Base-by-base conservation (phyloP, 805 yeast species). In the Sugiyamaella boreocaroliniensis region DNA sequence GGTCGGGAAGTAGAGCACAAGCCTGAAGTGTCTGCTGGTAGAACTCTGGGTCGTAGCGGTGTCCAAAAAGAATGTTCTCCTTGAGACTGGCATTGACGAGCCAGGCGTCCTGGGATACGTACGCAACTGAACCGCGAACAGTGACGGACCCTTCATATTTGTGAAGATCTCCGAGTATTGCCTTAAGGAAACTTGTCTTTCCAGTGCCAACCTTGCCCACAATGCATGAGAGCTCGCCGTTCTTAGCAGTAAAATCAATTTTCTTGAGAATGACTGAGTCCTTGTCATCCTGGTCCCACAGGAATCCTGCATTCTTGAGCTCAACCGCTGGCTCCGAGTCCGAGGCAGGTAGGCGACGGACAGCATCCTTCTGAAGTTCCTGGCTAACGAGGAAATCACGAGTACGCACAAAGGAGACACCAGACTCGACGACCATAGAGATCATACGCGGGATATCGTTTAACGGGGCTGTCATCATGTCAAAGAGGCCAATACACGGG, bases 61-160 rank as follows among this genome's bases (percentile, higher is more conserved):
- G 88, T 18, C 99, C 99, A 70, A 93, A 93, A 50, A 89, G 50
- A 64, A 93, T 87, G 65, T 93, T 93, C 29, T 93, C 97, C 61
- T 80, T 85, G 7, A 90, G 85, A 0, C 93, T 76, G 43, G 92
- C 95, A 66, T 90, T 90, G 83, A 88, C 83, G 53, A 90, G 86
- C 97, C 97, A 90, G 1, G 97, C 88, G 43, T 86, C 49, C 70
- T 90, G 98, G 1, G 95, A 81, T 41, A 85, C 93, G 66, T 88
- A 89, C 0, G 96, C 95, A 45, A 86, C 71, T 42, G 77, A 72
- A 47, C 96, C 96, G 62, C 77, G 82, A 12, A 82, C 74, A 14
- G 72, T 72, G 9, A 86, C 83, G 15, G 76, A 71, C 29, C 97
- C 97, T 48, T 77, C 75, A 14, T 81, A 71, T 62, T 84, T 80